Evolutionary conservation across 2,329 filamentous ascomycete genomes (phyloP).

Genomic region (Aaosphaeria pasadenensis): DNA sequence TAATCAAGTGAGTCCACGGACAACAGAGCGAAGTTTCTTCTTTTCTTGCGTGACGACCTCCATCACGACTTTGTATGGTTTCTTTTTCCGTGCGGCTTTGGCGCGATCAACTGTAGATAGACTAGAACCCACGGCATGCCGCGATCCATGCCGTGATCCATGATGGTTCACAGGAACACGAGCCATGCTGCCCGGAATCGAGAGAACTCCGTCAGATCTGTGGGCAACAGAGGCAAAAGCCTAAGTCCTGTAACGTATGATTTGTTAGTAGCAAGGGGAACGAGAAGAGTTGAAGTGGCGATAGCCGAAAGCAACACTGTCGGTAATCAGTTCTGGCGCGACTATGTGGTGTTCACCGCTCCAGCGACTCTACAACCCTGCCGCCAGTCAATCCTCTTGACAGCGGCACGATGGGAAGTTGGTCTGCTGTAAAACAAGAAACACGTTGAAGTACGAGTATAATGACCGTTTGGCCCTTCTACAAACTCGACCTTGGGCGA

Average conservation of each 20-base stretch:
- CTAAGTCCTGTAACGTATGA: too few species aligned
- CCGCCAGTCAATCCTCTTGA: too few species aligned
- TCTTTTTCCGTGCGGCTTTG: constrained; percentile 31
- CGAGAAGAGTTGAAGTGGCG: neutral
- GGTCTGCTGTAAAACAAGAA: too few species aligned
- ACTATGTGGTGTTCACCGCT: too few species aligned
- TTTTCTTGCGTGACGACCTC: constrained; percentile 59
- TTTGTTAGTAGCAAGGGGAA: neutral
- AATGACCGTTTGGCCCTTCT: too few species aligned
- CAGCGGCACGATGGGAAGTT: too few species aligned
- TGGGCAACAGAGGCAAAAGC: neutral
- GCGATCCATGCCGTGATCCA: neutral
- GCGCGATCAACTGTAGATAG: constrained; percentile 17
- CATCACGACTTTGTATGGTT: constrained; percentile 57
- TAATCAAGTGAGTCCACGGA: constrained; percentile 24
- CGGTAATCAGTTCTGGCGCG: neutral
- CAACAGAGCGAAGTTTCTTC: constrained; percentile 55
- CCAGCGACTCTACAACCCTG: too few species aligned
- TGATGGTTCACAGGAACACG: neutral
- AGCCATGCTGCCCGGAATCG: neutral
- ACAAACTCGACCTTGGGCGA: too few species aligned
- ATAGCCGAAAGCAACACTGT: neutral
- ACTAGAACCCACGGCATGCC: constrained; percentile 3
- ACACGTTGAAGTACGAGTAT: too few species aligned
- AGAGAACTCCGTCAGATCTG: neutral